phyloP scores from a whole-genome alignment of 768 basidiomycete genomes.

The Auricularia sp. region DNA sequence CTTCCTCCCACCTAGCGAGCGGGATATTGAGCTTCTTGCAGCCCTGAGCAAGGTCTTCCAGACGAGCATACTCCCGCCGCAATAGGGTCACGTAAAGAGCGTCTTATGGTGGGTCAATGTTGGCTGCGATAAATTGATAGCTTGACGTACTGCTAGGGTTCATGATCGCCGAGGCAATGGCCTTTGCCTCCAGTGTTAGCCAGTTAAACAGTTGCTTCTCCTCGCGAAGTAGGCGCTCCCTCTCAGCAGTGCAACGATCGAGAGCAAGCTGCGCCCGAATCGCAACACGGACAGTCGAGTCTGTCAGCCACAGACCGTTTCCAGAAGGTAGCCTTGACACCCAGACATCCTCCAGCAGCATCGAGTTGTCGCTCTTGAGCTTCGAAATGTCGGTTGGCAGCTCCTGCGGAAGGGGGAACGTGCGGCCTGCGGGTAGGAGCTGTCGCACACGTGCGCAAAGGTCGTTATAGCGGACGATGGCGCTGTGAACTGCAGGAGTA shows the following conservation, averaged over 20 bases:
- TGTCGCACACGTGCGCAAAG: constrained; percentile 17
- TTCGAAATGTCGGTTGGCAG: constrained; percentile 22
- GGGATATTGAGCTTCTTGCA: too few species aligned
- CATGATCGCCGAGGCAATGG: too few species aligned
- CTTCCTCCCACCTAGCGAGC: too few species aligned
- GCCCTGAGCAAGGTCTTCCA: too few species aligned
- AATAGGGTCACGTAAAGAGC: too few species aligned
- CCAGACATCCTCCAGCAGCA: constrained; percentile 30
- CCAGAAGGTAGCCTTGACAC: constrained; percentile 12
- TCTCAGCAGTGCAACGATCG: constrained; percentile 24
- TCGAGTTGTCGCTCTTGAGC: constrained; percentile 6
- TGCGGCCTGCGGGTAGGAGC: constrained; percentile 14
- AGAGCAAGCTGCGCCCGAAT: constrained; percentile 21
- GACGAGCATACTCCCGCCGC: too few species aligned
- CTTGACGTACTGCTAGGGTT: too few species aligned
- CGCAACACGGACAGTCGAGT: constrained; percentile 19
- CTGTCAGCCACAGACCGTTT: constrained; percentile 24
- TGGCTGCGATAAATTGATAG: too few species aligned
- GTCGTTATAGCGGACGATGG: constrained; percentile 22
- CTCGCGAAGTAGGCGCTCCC: constrained; percentile 15
- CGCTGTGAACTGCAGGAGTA: constrained; percentile 18
- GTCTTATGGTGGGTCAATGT: too few species aligned
- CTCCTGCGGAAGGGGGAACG: constrained; percentile 23
- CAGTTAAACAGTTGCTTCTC: constrained; percentile 27
- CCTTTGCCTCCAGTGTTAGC: constrained; percentile 18